Conservation (phyloP, 2,329 filamentous ascomycete species). For the Arthroderma uncinatum region DNA sequence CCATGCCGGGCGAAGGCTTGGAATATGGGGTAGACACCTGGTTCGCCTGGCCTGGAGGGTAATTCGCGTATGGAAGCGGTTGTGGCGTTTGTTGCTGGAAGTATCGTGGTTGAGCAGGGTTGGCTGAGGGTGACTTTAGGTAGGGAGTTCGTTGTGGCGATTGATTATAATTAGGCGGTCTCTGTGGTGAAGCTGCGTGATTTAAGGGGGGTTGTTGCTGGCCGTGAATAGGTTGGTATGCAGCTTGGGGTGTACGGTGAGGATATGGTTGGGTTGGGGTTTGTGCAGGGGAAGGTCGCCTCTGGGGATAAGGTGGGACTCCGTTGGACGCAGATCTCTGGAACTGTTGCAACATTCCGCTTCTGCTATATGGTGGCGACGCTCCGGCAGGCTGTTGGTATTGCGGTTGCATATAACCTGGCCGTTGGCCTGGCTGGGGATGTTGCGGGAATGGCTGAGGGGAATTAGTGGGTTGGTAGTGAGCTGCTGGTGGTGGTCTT, state of each 20-base stretch:
- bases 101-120: conserved; percentile 22
- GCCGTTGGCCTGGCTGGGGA: conserved; percentile 29
- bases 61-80: conserved; percentile 20
- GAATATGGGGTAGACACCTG: conserved; percentile 24
- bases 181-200: conserved; percentile 27
- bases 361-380: conserved; percentile 24
- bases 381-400: conserved; percentile 23
- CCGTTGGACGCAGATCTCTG: conserved; percentile 32
- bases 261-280: conserved; percentile 15
- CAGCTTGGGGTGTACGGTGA: conserved; percentile 19
- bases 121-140: conserved; percentile 23
- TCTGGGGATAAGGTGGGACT: conserved; percentile 23
- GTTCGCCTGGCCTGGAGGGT: conserved; percentile 22
- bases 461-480: conserved; percentile 25
- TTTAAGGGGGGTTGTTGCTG: conserved; percentile 22
- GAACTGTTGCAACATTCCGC: conserved; percentile 29
- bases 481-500: conserved; percentile 24
- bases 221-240: conserved; percentile 18
- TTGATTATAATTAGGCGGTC: conserved; percentile 21
- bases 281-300: conserved; percentile 22
- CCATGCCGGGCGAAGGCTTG: conserved; percentile 25
- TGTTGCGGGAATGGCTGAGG: conserved; percentile 22
- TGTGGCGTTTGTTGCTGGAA: conserved; percentile 24
- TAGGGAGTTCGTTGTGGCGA: conserved; percentile 28
- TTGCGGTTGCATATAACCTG: conserved; percentile 25